These are phyloP conservation scores for Penicillium lividum DNA, from an alignment of 495 filamentous ascomycete genomes.

Conservation along the genomic window DNA sequence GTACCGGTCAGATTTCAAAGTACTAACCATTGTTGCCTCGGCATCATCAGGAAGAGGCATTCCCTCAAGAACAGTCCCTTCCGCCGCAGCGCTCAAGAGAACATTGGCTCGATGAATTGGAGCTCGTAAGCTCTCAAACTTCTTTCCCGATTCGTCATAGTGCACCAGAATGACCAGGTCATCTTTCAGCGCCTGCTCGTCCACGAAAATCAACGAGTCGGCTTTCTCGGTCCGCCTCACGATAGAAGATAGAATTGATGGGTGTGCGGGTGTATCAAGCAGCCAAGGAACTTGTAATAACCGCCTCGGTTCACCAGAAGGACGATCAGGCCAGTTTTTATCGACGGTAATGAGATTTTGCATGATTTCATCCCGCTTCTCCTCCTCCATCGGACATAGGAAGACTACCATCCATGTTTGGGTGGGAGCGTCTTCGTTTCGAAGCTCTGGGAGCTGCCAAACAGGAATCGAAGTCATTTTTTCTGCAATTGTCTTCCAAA, in stretches of 20 bases:
- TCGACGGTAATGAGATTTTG: slow-evolving; percentile 6
- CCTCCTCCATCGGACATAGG: slow-evolving; percentile 6
- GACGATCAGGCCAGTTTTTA: slow-evolving; percentile 12
- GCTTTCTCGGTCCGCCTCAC: background rate
- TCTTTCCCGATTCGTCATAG: background rate
- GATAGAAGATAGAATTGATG: slow-evolving; percentile 6
- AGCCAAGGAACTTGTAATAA: slow-evolving; percentile 12
- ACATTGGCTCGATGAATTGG: slow-evolving; percentile 4
- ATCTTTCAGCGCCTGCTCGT: background rate
- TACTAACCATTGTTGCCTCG: background rate
- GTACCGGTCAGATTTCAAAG: background rate
- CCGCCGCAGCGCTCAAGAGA: slow-evolving; percentile 3
- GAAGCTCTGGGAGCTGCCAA: background rate
- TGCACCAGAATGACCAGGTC: background rate
- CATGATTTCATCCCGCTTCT: slow-evolving; percentile 7
- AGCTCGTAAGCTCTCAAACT: background rate
- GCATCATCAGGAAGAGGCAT: background rate
- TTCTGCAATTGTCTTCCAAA: background rate
- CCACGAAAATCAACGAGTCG: background rate
- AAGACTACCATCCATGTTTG: slow-evolving; percentile 13
- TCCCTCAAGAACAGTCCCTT: slow-evolving; percentile 2
- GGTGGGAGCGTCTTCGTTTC: background rate
- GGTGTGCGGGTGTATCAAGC: background rate
- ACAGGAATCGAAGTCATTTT: background rate
- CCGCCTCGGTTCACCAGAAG: slow-evolving; percentile 4